phyloP scores from a whole-genome alignment of 2,329 filamentous ascomycete genomes.

The Neofusicoccum kwambonambiense region DNA sequence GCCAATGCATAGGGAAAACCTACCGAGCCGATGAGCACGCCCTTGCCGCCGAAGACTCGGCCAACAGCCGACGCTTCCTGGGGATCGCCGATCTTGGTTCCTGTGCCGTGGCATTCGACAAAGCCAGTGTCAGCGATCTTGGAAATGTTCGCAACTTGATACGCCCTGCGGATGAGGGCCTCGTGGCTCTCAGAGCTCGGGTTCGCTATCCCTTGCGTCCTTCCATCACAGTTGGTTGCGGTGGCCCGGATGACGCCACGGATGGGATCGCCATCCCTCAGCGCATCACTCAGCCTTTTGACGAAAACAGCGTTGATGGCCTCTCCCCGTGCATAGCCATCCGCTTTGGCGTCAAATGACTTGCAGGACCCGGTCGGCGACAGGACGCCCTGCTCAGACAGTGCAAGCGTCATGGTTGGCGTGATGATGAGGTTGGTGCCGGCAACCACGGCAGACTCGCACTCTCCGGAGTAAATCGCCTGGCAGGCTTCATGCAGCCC shows the following conservation, averaged over 20 bases:
- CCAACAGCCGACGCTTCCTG: constrained; percentile 22
- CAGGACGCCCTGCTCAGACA: constrained; percentile 39
- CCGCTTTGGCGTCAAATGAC: constrained; percentile 32
- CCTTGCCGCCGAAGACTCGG: neutral
- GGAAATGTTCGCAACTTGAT: constrained; percentile 23
- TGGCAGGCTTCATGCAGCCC: constrained; percentile 40
- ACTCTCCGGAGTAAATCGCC: constrained; percentile 28
- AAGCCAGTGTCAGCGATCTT: neutral
- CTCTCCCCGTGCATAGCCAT: constrained; percentile 39
- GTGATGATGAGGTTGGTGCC: constrained; percentile 40
- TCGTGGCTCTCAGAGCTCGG: constrained; percentile 27
- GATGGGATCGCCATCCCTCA: constrained; percentile 36
- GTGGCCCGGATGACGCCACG: constrained; percentile 34
- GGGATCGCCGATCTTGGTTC: constrained; percentile 25
- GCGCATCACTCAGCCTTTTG: constrained; percentile 30
- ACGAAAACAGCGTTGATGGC: constrained; percentile 33
- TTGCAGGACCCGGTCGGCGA: constrained; percentile 29
- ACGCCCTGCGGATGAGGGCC: constrained; percentile 32
- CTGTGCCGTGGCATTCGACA: constrained; percentile 20
- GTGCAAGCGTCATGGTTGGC: constrained; percentile 30
- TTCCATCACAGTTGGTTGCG: constrained; percentile 23
- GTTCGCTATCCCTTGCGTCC: constrained; percentile 26
- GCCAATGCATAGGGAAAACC: neutral
- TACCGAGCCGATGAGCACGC: constrained; percentile 23
- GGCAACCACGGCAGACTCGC: constrained; percentile 34